Conservation (phyloP, 192 early-diverging fungal species). For the Lunasporangiospora selenospora region DNA sequence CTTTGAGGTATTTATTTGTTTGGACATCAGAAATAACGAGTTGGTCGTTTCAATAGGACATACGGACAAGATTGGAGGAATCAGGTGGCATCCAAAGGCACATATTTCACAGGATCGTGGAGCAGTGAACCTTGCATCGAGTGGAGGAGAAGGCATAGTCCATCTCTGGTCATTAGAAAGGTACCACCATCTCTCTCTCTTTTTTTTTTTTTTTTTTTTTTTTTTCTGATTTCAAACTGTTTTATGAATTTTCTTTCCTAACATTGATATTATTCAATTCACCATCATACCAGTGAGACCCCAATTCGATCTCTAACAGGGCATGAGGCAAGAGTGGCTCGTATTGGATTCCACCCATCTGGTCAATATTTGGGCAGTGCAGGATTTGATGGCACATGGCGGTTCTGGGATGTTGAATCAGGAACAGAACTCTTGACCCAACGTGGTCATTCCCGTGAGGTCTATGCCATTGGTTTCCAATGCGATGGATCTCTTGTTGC, state of each 20-base stretch:
- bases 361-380: conserved; percentile 82
- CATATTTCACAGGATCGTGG: conserved; percentile 62
- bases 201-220: too few species aligned
- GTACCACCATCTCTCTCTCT: too few species aligned
- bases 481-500: conserved; percentile 89
- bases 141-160: conserved; percentile 80
- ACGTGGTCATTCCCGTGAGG: conserved; percentile 94
- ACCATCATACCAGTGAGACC: conserved; percentile 52
- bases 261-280: too few species aligned
- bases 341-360: conserved; percentile 90
- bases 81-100: conserved; percentile 88
- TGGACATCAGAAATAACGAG: too few species aligned
- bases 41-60: conserved; percentile 65
- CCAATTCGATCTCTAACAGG: conserved; percentile 83
- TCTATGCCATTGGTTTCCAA: conserved; percentile 94
- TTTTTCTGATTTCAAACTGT: too few species aligned
- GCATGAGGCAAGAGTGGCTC: conserved; percentile 82
- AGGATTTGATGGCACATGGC: conserved; percentile 89
- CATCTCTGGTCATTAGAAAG: conserved; percentile 86
- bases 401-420: conserved; percentile 92
- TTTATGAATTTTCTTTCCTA: too few species aligned
- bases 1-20: neutral
- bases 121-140: conserved; percentile 81
- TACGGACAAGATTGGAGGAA: conserved; percentile 84
- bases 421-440: conserved; percentile 84